phyloP scores from a whole-genome alignment of 768 basidiomycete species.

The Boletus tylopilopsis region DNA sequence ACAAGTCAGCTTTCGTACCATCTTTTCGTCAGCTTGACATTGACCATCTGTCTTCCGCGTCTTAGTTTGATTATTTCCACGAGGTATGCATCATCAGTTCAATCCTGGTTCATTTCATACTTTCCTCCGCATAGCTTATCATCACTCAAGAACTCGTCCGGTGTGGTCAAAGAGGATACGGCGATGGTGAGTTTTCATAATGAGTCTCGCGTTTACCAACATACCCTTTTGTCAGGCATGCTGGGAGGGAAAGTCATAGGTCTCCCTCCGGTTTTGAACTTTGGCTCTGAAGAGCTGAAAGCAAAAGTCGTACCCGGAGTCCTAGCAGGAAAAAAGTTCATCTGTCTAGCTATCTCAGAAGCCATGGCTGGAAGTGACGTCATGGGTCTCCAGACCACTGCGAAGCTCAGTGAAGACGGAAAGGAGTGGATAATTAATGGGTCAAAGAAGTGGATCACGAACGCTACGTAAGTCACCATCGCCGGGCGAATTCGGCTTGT shows the following conservation, averaged over 20 bases:
- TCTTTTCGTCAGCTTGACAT: background rate
- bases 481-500: background rate
- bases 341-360: constrained; percentile 73
- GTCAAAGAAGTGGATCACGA: constrained; percentile 75
- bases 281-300: constrained; percentile 51
- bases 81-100: constrained; percentile 45
- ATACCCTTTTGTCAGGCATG: constrained; percentile 25
- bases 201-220: background rate
- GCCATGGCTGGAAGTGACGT: constrained; percentile 75
- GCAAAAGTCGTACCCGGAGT: constrained; percentile 47
- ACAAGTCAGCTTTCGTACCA: constrained; percentile 40
- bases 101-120: background rate
- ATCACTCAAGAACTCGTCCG: constrained; percentile 62
- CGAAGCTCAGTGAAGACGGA: constrained; percentile 61
- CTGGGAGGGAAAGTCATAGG: constrained; percentile 65
- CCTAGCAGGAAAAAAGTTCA: constrained; percentile 62
- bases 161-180: constrained; percentile 57
- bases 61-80: constrained; percentile 67
- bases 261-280: constrained; percentile 69
- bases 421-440: constrained; percentile 69
- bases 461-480: constrained; percentile 38
- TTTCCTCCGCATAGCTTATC: constrained; percentile 39
- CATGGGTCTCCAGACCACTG: constrained; percentile 55
- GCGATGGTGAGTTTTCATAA: constrained; percentile 45
- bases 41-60: constrained; percentile 18